Conservation (phyloP, 805 yeast genomes). For the Dipodascopsis uninucleata region DNA sequence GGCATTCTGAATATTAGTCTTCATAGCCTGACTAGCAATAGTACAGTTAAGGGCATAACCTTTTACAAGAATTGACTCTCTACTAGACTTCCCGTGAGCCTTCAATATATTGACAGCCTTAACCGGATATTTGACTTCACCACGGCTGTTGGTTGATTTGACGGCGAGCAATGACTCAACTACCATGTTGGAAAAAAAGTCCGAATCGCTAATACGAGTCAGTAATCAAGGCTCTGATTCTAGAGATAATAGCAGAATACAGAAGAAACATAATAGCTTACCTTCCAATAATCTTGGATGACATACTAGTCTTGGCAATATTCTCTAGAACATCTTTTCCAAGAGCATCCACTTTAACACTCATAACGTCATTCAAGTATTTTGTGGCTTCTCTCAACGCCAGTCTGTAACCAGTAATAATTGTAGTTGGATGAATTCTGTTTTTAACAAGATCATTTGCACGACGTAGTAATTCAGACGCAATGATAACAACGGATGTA, state of each 20-base stretch:
- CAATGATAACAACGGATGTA: constrained; percentile 93
- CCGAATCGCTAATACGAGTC: constrained; percentile 57
- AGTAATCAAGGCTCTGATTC: not conserved
- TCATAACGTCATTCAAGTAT: constrained; percentile 78
- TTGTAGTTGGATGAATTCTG: constrained; percentile 96
- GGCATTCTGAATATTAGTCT: constrained; percentile 62
- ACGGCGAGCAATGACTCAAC: constrained; percentile 96
- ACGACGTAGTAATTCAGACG: constrained; percentile 83
- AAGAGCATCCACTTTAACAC: constrained; percentile 71
- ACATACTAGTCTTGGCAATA: constrained; percentile 96
- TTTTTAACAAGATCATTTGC: constrained; percentile 92
- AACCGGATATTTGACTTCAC: constrained; percentile 89
- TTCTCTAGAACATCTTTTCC: constrained; percentile 81
- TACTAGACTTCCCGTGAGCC: constrained; percentile 92
- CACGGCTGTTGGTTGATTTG: constrained; percentile 80
- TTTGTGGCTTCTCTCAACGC: constrained; percentile 88
- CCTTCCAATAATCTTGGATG: constrained; percentile 86
- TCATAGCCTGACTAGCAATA: constrained; percentile 96
- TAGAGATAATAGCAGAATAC: not conserved
- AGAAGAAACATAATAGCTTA: not conserved
- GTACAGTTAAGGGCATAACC: constrained; percentile 98
- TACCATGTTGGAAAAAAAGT: constrained; percentile 82
- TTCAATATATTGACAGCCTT: constrained; percentile 94
- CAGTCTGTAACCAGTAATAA: constrained; percentile 91
- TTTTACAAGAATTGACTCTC: constrained; percentile 78